A percentile compares a stretch with the other conserved stretches of the same genome.
Evolutionary conservation across 768 basidiomycete species (phyloP).

Genomic region (Podaxis rugospora): DNA sequence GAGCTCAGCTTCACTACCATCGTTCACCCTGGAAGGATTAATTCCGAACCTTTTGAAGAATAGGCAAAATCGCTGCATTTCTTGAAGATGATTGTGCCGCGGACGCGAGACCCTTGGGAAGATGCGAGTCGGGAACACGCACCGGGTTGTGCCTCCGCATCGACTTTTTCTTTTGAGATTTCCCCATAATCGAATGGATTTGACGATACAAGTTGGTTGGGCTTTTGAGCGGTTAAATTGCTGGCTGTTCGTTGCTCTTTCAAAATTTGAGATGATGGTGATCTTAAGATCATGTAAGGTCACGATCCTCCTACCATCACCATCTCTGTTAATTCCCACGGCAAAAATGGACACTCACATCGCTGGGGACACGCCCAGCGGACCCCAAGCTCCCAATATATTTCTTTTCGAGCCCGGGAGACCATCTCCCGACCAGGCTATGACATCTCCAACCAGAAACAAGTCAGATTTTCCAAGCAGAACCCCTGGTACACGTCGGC

Average conservation of each 20-base stretch:
- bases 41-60: conserved; percentile 76
- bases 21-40: neutral
- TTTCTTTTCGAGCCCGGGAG: too few species aligned
- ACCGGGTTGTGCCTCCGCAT: conserved; percentile 92
- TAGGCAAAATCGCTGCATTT: conserved; percentile 76
- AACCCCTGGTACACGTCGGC: too few species aligned
- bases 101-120: conserved; percentile 76
- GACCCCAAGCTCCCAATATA: too few species aligned
- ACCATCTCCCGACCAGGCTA: too few species aligned
- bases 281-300: neutral
- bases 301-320: too few species aligned
- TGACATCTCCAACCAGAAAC: too few species aligned
- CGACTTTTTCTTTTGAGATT: conserved; percentile 82
- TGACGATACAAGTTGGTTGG: neutral
- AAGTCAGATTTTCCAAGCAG: too few species aligned
- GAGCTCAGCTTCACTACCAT: conserved; percentile 4
- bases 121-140: conserved; percentile 89
- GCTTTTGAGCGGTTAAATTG: neutral
- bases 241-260: neutral
- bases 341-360: too few species aligned
- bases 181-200: conserved; percentile 61
- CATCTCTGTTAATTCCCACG: too few species aligned
- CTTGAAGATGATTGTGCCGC: conserved; percentile 73
- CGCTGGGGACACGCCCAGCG: too few species aligned
- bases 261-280: neutral